These are phyloP conservation scores for Conringia planisiliqua DNA, from an alignment of 345 rosid genomes.

Conservation along the genomic window DNA sequence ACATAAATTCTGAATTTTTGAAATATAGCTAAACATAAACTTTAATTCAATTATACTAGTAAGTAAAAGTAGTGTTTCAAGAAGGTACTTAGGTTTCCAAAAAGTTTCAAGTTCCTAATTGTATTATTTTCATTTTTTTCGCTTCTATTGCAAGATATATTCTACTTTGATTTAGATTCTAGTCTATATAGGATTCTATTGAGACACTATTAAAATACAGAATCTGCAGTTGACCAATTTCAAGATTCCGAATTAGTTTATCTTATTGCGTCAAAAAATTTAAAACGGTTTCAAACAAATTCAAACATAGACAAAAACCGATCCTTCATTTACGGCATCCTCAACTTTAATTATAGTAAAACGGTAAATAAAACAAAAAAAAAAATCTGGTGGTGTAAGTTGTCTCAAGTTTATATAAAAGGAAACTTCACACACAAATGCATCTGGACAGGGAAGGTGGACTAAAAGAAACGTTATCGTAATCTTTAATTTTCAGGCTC, in stretches of 20 bases:
- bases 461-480: constrained; percentile 25
- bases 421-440: background rate
- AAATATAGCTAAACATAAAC: background rate
- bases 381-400: background rate
- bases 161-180: background rate
- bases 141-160: background rate
- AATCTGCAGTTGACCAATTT: background rate
- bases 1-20: background rate
- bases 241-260: constrained; percentile 8
- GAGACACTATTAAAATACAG: background rate
- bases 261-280: background rate
- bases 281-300: background rate
- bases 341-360: constrained; percentile 16
- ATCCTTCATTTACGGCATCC: background rate
- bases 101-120: background rate
- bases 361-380: background rate
- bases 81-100: background rate
- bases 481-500: constrained; percentile 9
- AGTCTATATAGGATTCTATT: background rate
- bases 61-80: background rate
- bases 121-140: too few relatives aligned
- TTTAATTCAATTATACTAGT: background rate
- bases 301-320: background rate
- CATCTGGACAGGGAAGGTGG: background rate
- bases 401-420: constrained; percentile 6